Evolutionary conservation across 2,329 filamentous ascomycete genomes (phyloP), one percentile per base, ranked within the genome.

Genomic region (Alternaria hordeiaustralica): DNA sequence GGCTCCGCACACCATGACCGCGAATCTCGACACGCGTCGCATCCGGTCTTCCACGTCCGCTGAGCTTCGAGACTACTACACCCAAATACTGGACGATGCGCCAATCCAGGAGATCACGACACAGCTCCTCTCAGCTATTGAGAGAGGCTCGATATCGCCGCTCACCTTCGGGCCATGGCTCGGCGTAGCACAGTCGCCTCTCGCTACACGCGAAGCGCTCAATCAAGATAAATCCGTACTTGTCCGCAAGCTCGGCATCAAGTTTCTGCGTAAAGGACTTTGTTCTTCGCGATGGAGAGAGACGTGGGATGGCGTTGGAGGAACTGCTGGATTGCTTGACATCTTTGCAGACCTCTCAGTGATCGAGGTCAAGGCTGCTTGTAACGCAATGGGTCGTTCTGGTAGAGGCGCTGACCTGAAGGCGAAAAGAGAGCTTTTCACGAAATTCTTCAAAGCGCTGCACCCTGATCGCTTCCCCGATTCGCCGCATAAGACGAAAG

Each of bases 291-390:
- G 50, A 54, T 79, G 77, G 77, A 64, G 53, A 25, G 50, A 65
- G n/a, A 66, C 58, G 2, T 78, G 75, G 75, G 68, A 74, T n/a
- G 66, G 56, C 0, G 47, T 78, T n/a, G 76, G 74, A 3, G 71
- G 71, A 9, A 65, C 58, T 6, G n/a, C 28, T 21, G 76, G 75
- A 5, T n/a, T 78, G n/a, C 55, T 76, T 6, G 62, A 65, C 3
- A 45, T 76, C 3, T 63, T 75, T 44, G 65, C 53, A 12, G 58
- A 71, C 20, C 60, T 78, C 6, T 78, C 74, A 0, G 75, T 77
- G 11, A 23, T 47, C 2, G 74, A 79, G 26, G 64, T 77, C 2
- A 63, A 57, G 11, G 26, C 61, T 20, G 60, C 71, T 2, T 76
- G 72, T 41, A 63, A 53, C 18, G 66, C 63, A 0, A 68, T 79